A percentile compares a stretch with the other conserved stretches of the same genome.
Evolutionary conservation across 2,329 filamentous ascomycete genomes (phyloP).

Genomic region (Exophiala lecanii-corni): DNA sequence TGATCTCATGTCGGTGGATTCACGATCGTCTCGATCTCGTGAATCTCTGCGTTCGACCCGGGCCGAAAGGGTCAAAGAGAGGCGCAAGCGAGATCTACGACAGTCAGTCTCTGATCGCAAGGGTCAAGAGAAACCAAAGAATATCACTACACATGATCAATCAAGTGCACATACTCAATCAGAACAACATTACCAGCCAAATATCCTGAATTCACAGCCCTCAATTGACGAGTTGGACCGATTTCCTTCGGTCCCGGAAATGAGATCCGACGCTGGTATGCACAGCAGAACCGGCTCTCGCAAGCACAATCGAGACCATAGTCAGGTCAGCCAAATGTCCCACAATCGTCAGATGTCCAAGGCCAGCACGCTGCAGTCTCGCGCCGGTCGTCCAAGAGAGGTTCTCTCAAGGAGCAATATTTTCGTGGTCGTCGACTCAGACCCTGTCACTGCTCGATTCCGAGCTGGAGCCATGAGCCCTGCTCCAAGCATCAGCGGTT

Average conservation of each 20-base stretch:
- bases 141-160: background rate
- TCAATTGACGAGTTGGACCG: conserved; percentile 16
- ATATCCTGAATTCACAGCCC: background rate
- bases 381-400: conserved; percentile 2
- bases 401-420: conserved; percentile 21
- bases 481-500: conserved; percentile 11
- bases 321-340: conserved; percentile 1
- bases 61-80: conserved; percentile 16
- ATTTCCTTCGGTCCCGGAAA: conserved; percentile 19
- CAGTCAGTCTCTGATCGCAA: conserved; percentile 4
- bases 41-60: background rate
- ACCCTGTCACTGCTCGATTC: conserved; percentile 22
- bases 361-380: background rate
- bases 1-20: background rate
- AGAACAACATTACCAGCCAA: background rate
- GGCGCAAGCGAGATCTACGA: conserved; percentile 14
- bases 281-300: background rate
- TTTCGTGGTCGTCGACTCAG: conserved; percentile 22
- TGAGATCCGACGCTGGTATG: conserved; percentile 7
- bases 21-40: background rate
- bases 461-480: conserved; percentile 23
- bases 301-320: conserved; percentile 1
- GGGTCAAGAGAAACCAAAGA: background rate
- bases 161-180: background rate
- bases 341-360: conserved; percentile 11